Conservation (phyloP, 2,329 filamentous ascomycete species). For the Penicillium sp. region DNA sequence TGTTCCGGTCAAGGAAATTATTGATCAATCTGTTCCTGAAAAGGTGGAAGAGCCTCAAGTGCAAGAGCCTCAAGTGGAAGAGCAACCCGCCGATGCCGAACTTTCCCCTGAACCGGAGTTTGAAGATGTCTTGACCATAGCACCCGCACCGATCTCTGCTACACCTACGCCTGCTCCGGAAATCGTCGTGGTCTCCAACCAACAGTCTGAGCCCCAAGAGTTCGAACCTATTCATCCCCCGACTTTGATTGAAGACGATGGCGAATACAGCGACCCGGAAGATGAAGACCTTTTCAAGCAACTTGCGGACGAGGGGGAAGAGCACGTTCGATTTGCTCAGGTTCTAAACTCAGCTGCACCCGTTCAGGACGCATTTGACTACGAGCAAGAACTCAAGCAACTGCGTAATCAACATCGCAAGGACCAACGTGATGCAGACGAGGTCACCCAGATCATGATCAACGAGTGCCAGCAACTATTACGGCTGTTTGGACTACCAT, state of each 20-base stretch:
- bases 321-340: constrained; percentile 90
- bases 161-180: constrained; percentile 5
- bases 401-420: constrained; percentile 95
- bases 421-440: constrained; percentile 88
- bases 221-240: constrained; percentile 12
- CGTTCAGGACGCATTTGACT: constrained; percentile 73
- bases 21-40: background rate
- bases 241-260: constrained; percentile 46
- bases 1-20: constrained; percentile 15
- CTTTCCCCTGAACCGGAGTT: constrained; percentile 55
- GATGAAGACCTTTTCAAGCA: constrained; percentile 87
- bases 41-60: background rate
- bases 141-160: background rate
- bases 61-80: background rate
- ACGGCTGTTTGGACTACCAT: constrained; percentile 88
- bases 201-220: constrained; percentile 15
- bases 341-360: constrained; percentile 77
- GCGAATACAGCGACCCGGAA: constrained; percentile 81
- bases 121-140: constrained; percentile 52
- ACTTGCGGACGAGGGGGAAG: constrained; percentile 87
- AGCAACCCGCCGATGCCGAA: background rate
- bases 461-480: constrained; percentile 91
- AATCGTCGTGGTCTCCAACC: constrained; percentile 30
- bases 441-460: constrained; percentile 96
- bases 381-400: constrained; percentile 84